Percentiles rank a stretch among this genome's conserved stretches.
These are phyloP conservation scores for Mycena pura DNA, from an alignment of 768 basidiomycete genomes.

Conservation along the genomic window DNA sequence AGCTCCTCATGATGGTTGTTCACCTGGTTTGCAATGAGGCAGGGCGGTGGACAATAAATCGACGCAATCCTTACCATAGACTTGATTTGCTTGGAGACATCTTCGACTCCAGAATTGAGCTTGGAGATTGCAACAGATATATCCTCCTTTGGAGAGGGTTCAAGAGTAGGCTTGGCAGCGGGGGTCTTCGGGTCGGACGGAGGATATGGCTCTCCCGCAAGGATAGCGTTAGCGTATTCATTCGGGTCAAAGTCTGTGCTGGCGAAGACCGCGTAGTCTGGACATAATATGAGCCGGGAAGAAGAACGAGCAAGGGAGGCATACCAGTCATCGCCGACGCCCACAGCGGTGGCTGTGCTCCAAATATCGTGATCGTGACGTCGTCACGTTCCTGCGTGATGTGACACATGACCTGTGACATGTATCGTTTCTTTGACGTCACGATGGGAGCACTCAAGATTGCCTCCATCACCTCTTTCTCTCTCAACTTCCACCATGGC, in stretches of 20 bases:
- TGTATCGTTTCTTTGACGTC: no score
- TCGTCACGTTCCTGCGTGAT: no score
- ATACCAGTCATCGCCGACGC: constrained; percentile 9
- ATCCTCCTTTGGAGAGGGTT: constrained; percentile 78
- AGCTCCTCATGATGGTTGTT: constrained; percentile 83
- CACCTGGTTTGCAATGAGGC: constrained; percentile 61
- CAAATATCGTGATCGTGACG: no score
- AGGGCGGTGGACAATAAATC: background rate
- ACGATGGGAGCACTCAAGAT: background rate
- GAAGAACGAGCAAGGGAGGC: background rate
- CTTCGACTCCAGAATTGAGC: constrained; percentile 87
- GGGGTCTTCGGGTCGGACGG: constrained; percentile 40
- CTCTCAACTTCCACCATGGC: background rate
- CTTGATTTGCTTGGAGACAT: constrained; percentile 90
- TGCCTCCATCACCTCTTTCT: background rate
- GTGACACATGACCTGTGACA: no score
- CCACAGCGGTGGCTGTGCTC: no score
- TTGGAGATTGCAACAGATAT: constrained; percentile 89
- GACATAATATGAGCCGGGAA: constrained; percentile 2
- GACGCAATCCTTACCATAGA: constrained; percentile 61
- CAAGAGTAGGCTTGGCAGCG: constrained; percentile 45
- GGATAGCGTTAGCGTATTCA: constrained; percentile 89
- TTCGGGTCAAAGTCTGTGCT: constrained; percentile 81
- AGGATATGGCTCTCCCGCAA: constrained; percentile 83
- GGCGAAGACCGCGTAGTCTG: constrained; percentile 82